Conservation (phyloP, 768 basidiomycete species). For the Podaxis sp. region DNA sequence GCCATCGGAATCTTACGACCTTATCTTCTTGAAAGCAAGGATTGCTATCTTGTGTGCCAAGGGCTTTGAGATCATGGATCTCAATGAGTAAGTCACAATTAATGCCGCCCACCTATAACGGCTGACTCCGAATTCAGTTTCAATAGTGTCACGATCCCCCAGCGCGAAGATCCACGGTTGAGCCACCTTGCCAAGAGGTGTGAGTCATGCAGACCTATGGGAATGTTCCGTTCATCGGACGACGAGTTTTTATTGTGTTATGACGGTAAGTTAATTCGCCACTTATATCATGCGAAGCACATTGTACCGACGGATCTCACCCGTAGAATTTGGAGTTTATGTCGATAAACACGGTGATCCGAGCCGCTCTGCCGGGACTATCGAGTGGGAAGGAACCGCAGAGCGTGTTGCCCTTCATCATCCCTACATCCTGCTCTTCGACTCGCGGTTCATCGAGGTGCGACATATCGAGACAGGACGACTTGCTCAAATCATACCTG, state of each 20-base stretch:
- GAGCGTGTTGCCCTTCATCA: conserved; percentile 90
- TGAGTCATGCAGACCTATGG: conserved; percentile 83
- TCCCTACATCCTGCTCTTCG: conserved; percentile 89
- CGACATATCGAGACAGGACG: conserved; percentile 83
- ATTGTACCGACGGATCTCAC: not conserved
- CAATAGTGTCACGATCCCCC: conserved; percentile 87
- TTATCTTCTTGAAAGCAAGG: conserved; percentile 91
- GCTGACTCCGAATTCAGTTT: conserved; percentile 47
- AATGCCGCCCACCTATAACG: not conserved
- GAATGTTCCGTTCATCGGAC: conserved; percentile 91
- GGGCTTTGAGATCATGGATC: conserved; percentile 97
- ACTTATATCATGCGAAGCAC: not conserved
- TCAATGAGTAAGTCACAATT: conserved; percentile 68
- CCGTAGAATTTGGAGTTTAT: conserved; percentile 87
- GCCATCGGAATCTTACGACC: conserved; percentile 85
- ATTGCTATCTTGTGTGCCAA: conserved; percentile 92
- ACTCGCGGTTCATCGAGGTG: conserved; percentile 90
- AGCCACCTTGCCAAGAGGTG: conserved; percentile 80
- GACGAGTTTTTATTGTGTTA: conserved; percentile 95
- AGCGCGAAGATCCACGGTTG: conserved; percentile 65
- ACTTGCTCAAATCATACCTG: conserved; percentile 82
- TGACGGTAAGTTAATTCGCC: conserved; percentile 60
- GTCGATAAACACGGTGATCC: conserved; percentile 94
- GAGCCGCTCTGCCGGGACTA: conserved; percentile 67
- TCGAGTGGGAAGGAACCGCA: conserved; percentile 95